A percentile compares a stretch with the other conserved stretches of the same genome.
phyloP scores from a whole-genome alignment of 148 eudicot species.

The Camellia sinensis region DNA sequence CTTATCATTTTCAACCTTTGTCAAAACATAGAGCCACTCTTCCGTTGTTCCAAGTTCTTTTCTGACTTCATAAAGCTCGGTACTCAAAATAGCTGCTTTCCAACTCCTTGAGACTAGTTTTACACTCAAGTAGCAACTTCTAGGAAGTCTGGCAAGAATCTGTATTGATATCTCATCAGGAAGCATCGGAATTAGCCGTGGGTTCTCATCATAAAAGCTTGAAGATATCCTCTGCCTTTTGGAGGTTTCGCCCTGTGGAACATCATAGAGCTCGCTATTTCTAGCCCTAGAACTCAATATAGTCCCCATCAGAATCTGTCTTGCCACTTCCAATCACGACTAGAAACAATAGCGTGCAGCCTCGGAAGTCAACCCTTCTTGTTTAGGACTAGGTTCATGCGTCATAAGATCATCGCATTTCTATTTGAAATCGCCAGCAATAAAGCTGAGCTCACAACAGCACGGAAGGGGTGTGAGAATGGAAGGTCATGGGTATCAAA shows the following conservation, averaged over 20 bases:
- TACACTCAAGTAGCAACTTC: slow-evolving; percentile 48
- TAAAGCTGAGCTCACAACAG: slow-evolving; percentile 9
- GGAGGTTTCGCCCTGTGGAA: slow-evolving; percentile 32
- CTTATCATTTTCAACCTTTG: slow-evolving; percentile 49
- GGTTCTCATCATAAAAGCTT: slow-evolving; percentile 49
- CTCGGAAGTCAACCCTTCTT: neutral
- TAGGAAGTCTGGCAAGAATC: slow-evolving; percentile 86
- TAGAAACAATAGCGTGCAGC: neutral
- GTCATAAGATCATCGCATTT: neutral
- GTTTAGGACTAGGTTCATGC: neutral
- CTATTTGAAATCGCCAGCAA: neutral
- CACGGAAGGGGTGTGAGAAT: neutral
- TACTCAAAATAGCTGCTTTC: slow-evolving; percentile 62
- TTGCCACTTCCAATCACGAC: neutral
- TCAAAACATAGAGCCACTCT: slow-evolving; percentile 80
- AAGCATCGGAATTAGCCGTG: slow-evolving; percentile 73
- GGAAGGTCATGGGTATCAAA: slow-evolving; percentile 5
- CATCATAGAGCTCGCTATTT: slow-evolving; percentile 28
- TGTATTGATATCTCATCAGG: slow-evolving; percentile 95
- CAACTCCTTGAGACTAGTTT: slow-evolving; percentile 76
- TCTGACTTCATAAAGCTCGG: slow-evolving; percentile 66
- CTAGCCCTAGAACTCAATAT: slow-evolving; percentile 38
- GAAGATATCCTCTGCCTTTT: slow-evolving; percentile 69
- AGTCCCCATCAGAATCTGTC: slow-evolving; percentile 38
- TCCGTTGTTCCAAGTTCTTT: slow-evolving; percentile 74